phyloP scores from a whole-genome alignment of 495 filamentous ascomycete genomes.

The Letharia columbiana region DNA sequence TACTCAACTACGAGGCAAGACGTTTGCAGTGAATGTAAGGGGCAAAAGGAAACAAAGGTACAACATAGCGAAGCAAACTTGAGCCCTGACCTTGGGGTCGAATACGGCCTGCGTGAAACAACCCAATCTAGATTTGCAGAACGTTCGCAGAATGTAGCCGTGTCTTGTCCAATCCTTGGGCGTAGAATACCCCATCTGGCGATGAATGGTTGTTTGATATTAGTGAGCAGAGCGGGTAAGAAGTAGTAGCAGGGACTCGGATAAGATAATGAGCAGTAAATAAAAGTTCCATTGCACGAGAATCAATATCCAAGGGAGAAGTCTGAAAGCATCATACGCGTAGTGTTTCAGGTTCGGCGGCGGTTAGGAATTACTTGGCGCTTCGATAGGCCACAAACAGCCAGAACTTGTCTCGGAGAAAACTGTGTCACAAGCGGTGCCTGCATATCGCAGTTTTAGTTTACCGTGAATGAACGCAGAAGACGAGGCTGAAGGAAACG shows the following conservation, averaged over 20 bases:
- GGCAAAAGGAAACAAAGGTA: background rate
- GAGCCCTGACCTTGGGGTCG: background rate
- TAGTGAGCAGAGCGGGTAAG: background rate
- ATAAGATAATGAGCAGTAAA: background rate
- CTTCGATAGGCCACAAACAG: background rate
- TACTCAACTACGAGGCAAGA: background rate
- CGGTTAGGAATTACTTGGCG: conserved; percentile 1
- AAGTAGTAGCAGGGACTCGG: background rate
- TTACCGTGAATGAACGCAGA: no score
- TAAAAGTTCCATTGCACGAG: background rate
- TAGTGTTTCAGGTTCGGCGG: background rate
- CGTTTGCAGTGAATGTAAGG: background rate
- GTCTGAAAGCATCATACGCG: background rate
- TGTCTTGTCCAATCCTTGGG: background rate
- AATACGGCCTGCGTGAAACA: background rate
- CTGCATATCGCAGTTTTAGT: background rate
- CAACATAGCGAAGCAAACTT: no score
- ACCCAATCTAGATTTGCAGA: background rate
- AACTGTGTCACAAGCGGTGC: background rate
- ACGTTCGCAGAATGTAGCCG: background rate
- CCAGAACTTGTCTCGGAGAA: background rate
- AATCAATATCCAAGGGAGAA: background rate
- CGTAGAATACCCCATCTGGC: background rate
- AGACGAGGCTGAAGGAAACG: no score
- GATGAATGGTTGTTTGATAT: background rate